Evolutionary conservation across 176 grass and related monocot genomes (phyloP), one percentile per base, ranked within the genome.

Genomic region (Carex scoparia): DNA sequence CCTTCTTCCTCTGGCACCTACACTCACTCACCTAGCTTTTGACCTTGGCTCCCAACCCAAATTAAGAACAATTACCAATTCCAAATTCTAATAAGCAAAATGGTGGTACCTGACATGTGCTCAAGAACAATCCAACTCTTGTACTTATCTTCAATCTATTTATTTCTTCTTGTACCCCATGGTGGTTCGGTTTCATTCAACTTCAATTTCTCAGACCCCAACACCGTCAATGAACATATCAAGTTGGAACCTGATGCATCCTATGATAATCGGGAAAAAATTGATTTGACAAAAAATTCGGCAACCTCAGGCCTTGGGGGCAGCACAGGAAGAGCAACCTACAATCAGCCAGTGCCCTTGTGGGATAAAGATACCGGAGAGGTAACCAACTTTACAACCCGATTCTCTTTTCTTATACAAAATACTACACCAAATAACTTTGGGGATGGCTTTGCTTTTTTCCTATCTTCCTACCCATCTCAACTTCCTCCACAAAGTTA

Each of bases 361-460:
- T 91, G 86, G 86, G 84, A 91, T 65, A 19, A 7, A 16, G 16
- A 31, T 70, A 88, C 84, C 18, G 69, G 79, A 84, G 37, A 91
- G 59, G 79, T 51, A 1, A 80, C 89, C 7, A 88, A 84, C 83
- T 91, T 91, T 79, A 15, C 58, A 3, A 67, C 86, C 1, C 78
- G 51, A 3, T 91, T 91, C 84, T 69, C 42, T 84, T 88, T 91
- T 84, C 35, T 15, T 44, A 91, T 88, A 0, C 46, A 69, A 16
- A 0, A 42, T 1, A 11, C 2, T 6, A 2, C 48, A n/a, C n/a
- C n/a, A 15, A 1, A 2, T 7, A 13, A 3, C 38, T 14, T 12
- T 33, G 85, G 64, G 23, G 77, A 87, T 60, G 85, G 85, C 19
- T 13, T 87, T 19, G 85, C 79, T 10, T 87, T 87, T 31, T 87